phyloP scores from a whole-genome alignment of 352 stramenopile species.

The Pythium phragmiticola region DNA sequence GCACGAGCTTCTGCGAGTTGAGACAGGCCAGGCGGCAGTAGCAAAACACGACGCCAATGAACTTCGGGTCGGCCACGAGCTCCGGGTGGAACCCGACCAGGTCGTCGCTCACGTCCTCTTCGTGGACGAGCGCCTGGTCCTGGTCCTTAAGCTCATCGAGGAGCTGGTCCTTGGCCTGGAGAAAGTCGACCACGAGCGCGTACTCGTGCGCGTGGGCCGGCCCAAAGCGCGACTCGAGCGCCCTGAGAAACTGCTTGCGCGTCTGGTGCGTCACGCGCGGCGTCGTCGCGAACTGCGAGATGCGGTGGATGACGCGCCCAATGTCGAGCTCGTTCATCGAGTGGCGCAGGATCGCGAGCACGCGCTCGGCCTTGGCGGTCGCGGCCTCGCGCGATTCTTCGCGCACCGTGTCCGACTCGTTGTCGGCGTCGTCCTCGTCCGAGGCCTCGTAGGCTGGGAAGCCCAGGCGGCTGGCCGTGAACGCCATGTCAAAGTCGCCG shows the following conservation, averaged over 20 bases:
- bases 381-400: conserved; percentile 67
- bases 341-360: conserved; percentile 75
- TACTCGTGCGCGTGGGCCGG: conserved; percentile 58
- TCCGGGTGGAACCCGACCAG: conserved; percentile 67
- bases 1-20: conserved; percentile 83
- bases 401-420: conserved; percentile 48
- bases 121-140: conserved; percentile 24
- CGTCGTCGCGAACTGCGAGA: conserved; percentile 77
- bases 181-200: conserved; percentile 68
- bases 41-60: conserved; percentile 79
- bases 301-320: conserved; percentile 75
- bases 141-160: conserved; percentile 66
- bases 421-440: conserved; percentile 32
- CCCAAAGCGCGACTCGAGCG: conserved; percentile 68
- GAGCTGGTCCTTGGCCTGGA: conserved; percentile 67
- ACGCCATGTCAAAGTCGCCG: conserved; percentile 52
- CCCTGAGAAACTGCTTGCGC: conserved; percentile 76
- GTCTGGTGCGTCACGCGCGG: conserved; percentile 70
- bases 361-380: conserved; percentile 69
- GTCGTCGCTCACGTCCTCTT: conserved; percentile 18
- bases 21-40: conserved; percentile 79
- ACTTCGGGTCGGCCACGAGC: conserved; percentile 67
- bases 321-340: conserved; percentile 86
- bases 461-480: conserved; percentile 71
- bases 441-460: conserved; percentile 54